These are phyloP conservation scores for Gossypium bickii DNA, from an alignment of 345 rosid genomes.

Conservation along the genomic window DNA sequence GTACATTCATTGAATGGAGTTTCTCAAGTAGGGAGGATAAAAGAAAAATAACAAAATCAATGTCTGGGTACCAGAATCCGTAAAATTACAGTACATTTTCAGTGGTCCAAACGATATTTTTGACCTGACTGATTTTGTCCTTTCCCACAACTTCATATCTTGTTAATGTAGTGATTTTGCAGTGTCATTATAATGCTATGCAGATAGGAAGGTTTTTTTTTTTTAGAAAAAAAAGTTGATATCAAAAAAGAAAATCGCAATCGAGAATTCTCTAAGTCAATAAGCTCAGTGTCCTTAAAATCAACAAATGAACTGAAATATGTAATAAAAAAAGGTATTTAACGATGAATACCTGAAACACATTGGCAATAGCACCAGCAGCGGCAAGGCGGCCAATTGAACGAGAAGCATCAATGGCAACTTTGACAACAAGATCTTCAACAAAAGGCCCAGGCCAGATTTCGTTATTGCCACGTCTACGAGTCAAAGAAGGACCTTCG, in stretches of 20 bases:
- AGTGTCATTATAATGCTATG: not conserved
- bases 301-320: not conserved
- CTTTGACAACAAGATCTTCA: conserved; percentile 75
- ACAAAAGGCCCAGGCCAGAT: conserved; percentile 94
- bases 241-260: not conserved
- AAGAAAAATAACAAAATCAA: not conserved
- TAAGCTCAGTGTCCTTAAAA: not conserved
- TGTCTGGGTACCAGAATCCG: not conserved
- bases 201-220: not conserved
- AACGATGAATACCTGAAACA: conserved; percentile 53
- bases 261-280: not conserved
- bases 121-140: conserved; percentile 46
- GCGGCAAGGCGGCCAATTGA: conserved; percentile 61
- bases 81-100: not conserved
- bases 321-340: not conserved
- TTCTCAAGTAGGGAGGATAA: too few species aligned
- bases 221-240: not conserved
- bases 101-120: conserved; percentile 18
- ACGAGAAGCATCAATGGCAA: conserved; percentile 60
- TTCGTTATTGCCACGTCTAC: conserved; percentile 52
- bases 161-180: not conserved
- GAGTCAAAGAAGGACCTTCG: conserved; percentile 62
- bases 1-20: not conserved
- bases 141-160: conserved; percentile 7
- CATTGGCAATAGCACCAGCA: conserved; percentile 66